phyloP scores from a whole-genome alignment of 2,329 filamentous ascomycete genomes.

The Ophiostoma australiae region DNA sequence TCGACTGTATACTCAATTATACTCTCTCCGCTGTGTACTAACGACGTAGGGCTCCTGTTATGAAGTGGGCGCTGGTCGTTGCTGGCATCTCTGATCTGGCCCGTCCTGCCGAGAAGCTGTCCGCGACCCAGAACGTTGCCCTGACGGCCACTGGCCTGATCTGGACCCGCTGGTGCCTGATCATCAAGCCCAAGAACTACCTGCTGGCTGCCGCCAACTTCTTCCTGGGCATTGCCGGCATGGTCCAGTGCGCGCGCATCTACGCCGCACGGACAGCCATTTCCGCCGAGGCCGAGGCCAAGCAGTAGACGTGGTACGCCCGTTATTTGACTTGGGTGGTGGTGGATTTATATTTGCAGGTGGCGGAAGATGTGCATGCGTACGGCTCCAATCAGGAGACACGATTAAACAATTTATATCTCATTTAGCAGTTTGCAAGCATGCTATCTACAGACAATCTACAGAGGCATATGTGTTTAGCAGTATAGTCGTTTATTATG shows the following conservation, averaged over 20 bases:
- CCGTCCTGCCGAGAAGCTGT: constrained; percentile 87
- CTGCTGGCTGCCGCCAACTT: constrained; percentile 97
- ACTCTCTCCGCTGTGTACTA: neutral
- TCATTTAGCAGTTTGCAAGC: neutral
- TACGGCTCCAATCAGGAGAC: neutral
- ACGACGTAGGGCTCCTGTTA: constrained; percentile 72
- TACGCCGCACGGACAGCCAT: constrained; percentile 36
- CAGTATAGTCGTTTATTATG: neutral
- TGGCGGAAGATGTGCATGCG: neutral
- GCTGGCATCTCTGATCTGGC: constrained; percentile 88
- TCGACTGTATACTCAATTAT: neutral
- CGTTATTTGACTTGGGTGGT: neutral
- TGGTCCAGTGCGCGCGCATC: constrained; percentile 77
- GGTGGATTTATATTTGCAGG: neutral
- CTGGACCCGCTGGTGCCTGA: constrained; percentile 98
- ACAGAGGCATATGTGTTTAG: neutral
- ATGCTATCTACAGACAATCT: neutral
- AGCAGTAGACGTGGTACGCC: neutral
- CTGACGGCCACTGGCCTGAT: constrained; percentile 88
- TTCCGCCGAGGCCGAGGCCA: neutral
- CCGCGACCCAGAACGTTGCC: constrained; percentile 84
- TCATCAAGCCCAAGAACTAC: constrained; percentile 90
- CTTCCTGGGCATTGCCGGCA: constrained; percentile 85
- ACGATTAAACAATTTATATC: neutral
- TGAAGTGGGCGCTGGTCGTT: constrained; percentile 94